Evolutionary conservation across 352 stramenopile species (phyloP).

Genomic region (Phytophthora lateralis): DNA sequence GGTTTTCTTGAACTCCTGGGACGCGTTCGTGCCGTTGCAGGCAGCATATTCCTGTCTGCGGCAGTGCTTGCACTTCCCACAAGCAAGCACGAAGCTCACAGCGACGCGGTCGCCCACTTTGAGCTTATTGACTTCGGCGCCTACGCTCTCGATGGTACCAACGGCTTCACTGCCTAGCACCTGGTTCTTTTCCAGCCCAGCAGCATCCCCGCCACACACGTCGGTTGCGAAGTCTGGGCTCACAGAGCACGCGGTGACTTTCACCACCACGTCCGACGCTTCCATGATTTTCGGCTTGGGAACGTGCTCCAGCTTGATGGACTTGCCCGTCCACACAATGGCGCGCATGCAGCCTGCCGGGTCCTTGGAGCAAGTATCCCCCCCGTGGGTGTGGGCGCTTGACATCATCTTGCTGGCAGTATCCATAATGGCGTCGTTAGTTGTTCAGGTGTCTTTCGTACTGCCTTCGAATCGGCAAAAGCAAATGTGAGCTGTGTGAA

Average conservation of each 20-base stretch:
- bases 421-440: slow-evolving; percentile 21
- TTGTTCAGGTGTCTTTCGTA: slow-evolving; percentile 2
- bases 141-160: slow-evolving; percentile 59
- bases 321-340: slow-evolving; percentile 62
- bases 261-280: slow-evolving; percentile 59
- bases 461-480: slow-evolving; percentile 29
- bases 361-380: slow-evolving; percentile 40
- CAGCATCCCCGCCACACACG: slow-evolving; percentile 39
- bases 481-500: slow-evolving; percentile 18
- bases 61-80: slow-evolving; percentile 74
- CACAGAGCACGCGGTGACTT: slow-evolving; percentile 68
- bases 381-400: slow-evolving; percentile 25
- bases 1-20: slow-evolving; percentile 62
- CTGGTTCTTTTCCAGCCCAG: slow-evolving; percentile 60
- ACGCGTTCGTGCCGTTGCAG: slow-evolving; percentile 80
- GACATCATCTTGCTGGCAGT: slow-evolving; percentile 35
- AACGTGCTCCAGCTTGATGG: slow-evolving; percentile 57
- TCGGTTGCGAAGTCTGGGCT: slow-evolving; percentile 60
- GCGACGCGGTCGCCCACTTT: slow-evolving; percentile 75
- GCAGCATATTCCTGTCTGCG: slow-evolving; percentile 57
- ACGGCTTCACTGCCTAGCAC: slow-evolving; percentile 77
- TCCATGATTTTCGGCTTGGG: slow-evolving; percentile 63
- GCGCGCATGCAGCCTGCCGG: slow-evolving; percentile 62
- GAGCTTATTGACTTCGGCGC: slow-evolving; percentile 54
- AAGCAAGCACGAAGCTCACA: slow-evolving; percentile 72